Evolutionary conservation across 495 filamentous ascomycete species (phyloP).

Genomic region (Hypoxylon lienhwacheense): DNA sequence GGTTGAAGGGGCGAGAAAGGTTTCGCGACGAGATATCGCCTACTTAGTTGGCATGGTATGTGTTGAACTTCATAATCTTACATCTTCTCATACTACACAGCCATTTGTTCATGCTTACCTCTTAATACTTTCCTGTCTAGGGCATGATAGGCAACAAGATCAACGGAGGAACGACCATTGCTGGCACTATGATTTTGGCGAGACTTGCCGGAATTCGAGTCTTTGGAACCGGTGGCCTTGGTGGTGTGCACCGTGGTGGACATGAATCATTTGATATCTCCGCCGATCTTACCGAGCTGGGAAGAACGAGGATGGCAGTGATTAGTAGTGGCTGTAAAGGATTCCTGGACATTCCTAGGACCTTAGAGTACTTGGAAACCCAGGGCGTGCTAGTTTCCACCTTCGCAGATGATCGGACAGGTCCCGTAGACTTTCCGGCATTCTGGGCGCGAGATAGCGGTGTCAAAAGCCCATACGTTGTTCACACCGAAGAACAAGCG

Average conservation of each 20-base stretch:
- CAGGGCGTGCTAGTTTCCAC: conserved; percentile 85
- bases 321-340: conserved; percentile 91
- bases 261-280: conserved; percentile 89
- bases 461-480: conserved; percentile 70
- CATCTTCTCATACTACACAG: background rate
- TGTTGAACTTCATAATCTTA: conserved; percentile 5
- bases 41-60: conserved; percentile 77
- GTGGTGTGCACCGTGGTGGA: conserved; percentile 91
- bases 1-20: conserved; percentile 71
- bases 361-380: conserved; percentile 92
- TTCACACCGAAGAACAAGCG: conserved; percentile 76
- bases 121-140: conserved; percentile 43
- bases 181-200: conserved; percentile 89
- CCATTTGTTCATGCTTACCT: conserved; percentile 6
- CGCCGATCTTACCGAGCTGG: conserved; percentile 91
- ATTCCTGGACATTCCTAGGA: conserved; percentile 88
- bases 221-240: conserved; percentile 83
- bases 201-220: conserved; percentile 86
- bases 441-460: conserved; percentile 91
- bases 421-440: conserved; percentile 75
- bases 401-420: conserved; percentile 75
- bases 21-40: conserved; percentile 82
- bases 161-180: conserved; percentile 89
- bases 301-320: conserved; percentile 87
- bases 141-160: conserved; percentile 64